Evolutionary conservation across 2,329 filamentous ascomycete species (phyloP), one percentile per base, ranked within the genome.

Genomic region (Paradendryphiella salina): DNA sequence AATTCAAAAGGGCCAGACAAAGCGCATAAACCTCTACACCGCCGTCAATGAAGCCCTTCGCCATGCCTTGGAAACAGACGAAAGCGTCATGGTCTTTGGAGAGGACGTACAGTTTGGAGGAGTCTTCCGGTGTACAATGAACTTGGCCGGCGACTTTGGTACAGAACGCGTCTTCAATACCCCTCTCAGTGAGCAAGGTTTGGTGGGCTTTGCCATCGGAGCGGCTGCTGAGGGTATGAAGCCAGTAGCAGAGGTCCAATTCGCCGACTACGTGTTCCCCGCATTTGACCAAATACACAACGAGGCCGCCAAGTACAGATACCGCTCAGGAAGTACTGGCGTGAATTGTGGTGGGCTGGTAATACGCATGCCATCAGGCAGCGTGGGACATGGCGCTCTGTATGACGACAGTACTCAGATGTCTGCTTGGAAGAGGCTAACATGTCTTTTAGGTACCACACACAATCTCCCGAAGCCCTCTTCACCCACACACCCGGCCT

Each of bases 21-120:
- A 90, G 71, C 88, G 89, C 60, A 88, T 95, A 81, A 97, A 97
- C 75, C 82, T 96, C 31, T 96, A 94, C 77, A 90, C 96, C 72
- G 87, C 94, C 42, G 85, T 99, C 78, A 97, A 97, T 71, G 86
- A 93, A 59, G 92, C 93, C 9, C 80, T 99, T 17, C 84, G 88
- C 17, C 89, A 87, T 52, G 90, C 93, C 18, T 81, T 99, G 21
- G 84, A 87, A 13, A 84, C 87, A 29, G 92, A 96, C 64, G 90
- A 96, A 58, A 85, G 87, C 14, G 90, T 96, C 17, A 78, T 97
- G 49, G 81, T 99, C 8, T 99, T 99, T 66, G 94, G 94, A 34
- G 94, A 99, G 74, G 94, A 99, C 70, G 91, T 99, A 6, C 90
- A 94, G 11, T 99, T 99, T 64, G 94, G 94, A 34, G 94, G 94